Evolutionary conservation across 2,329 filamentous ascomycete species (phyloP).

Genomic region (Ceratocystis albifundus): DNA sequence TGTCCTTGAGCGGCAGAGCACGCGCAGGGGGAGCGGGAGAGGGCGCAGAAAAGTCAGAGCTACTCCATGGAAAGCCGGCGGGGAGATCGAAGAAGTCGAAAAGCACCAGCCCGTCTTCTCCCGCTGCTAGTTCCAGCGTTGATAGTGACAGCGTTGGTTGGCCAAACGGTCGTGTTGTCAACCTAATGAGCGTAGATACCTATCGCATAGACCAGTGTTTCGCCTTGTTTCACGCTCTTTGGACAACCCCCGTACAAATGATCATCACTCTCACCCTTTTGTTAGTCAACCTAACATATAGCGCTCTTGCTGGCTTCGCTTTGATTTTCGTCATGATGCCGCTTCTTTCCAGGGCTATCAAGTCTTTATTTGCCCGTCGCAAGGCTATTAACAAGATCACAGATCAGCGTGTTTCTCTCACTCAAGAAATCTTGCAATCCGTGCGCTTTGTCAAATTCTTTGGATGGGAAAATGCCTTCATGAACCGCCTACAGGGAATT

Average conservation of each 20-base stretch:
- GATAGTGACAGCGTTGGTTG: conserved; percentile 65
- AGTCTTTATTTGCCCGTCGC: conserved; percentile 62
- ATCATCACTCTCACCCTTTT: conserved; percentile 70
- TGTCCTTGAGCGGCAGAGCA: conserved; percentile 77
- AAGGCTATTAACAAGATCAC: conserved; percentile 83
- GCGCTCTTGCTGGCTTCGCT: conserved; percentile 76
- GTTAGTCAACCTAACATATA: conserved; percentile 78
- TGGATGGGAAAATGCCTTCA: conserved; percentile 83
- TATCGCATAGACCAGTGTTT: conserved; percentile 83
- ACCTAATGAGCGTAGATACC: conserved; percentile 89
- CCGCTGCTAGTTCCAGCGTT: conserved; percentile 30
- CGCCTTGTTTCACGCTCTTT: conserved; percentile 81
- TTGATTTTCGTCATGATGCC: conserved; percentile 70
- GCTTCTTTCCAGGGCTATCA: conserved; percentile 63
- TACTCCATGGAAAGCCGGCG: conserved; percentile 37
- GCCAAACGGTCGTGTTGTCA: conserved; percentile 85
- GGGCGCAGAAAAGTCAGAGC: conserved; percentile 34
- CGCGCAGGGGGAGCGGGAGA: conserved; percentile 60
- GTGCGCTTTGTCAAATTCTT: conserved; percentile 96
- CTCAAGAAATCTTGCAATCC: conserved; percentile 81
- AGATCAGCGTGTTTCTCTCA: conserved; percentile 80
- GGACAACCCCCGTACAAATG: conserved; percentile 72
- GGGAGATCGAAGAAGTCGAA: conserved; percentile 34
- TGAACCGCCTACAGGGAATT: conserved; percentile 62
- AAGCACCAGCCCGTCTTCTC: conserved; percentile 23